These are phyloP conservation scores for Saccharomyces hybrid DNA, from an alignment of 1,139 yeast species.

Conservation along the genomic window DNA sequence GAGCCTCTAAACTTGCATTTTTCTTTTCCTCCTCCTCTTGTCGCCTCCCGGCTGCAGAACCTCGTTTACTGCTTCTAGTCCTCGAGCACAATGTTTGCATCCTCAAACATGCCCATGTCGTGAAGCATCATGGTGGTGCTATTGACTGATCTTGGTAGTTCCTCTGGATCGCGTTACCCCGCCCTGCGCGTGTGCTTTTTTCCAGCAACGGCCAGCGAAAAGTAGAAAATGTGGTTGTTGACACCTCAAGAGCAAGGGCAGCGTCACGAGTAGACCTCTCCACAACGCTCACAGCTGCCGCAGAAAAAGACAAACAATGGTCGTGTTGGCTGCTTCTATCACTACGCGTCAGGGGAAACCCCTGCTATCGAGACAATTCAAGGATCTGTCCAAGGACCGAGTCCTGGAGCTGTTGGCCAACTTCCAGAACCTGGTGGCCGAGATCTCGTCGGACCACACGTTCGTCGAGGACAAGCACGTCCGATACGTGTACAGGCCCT, in stretches of 20 bases:
- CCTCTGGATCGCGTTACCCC: too few relatives aligned
- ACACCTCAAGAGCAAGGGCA: not conserved
- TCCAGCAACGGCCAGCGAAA: not conserved
- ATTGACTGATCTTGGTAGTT: too few relatives aligned
- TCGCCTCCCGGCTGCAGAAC: too few relatives aligned
- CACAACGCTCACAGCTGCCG: not conserved
- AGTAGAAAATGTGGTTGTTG: not conserved
- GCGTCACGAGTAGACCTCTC: not conserved
- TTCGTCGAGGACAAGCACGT: conserved; percentile 90
- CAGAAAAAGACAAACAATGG: conserved; percentile 34
- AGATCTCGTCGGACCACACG: conserved; percentile 74
- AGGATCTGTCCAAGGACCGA: conserved; percentile 75
- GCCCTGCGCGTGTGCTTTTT: not conserved
- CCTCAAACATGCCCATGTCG: too few relatives aligned
- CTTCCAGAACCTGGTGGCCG: conserved; percentile 74
- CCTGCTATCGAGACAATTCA: conserved; percentile 84
- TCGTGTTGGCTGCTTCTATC: conserved; percentile 86
- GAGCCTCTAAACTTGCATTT: too few relatives aligned
- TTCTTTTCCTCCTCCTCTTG: too few relatives aligned
- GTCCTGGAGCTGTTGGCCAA: conserved; percentile 80
- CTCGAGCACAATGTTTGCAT: too few relatives aligned
- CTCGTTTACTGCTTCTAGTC: too few relatives aligned
- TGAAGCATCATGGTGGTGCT: too few relatives aligned
- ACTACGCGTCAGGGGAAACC: conserved; percentile 95
- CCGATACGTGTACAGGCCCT: conserved; percentile 91